phyloP scores from a whole-genome alignment of 1,284 basidiomycete genomes.

The Ceratobasidium sp. region DNA sequence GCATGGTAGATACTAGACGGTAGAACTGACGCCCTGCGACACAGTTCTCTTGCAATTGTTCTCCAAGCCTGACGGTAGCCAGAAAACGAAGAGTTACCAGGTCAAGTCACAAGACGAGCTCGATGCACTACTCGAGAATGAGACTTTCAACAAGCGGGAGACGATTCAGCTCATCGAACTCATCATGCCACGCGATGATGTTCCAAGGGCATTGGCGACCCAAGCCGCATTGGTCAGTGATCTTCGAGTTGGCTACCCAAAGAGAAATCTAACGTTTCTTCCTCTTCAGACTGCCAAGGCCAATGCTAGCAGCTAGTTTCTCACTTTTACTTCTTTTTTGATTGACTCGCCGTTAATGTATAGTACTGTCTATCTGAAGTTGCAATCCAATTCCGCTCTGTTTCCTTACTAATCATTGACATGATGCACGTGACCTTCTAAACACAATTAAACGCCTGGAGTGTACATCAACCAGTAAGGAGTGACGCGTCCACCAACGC shows the following conservation, averaged over 20 bases:
- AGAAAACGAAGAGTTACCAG: constrained; percentile 70
- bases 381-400: too few relatives aligned
- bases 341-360: not conserved
- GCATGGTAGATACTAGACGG: constrained; percentile 52
- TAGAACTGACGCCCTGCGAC: not conserved
- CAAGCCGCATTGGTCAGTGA: constrained; percentile 58
- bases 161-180: constrained; percentile 84
- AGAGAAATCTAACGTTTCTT: not conserved
- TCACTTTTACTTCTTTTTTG: not conserved
- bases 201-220: constrained; percentile 69
- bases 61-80: constrained; percentile 63
- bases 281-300: constrained; percentile 23
- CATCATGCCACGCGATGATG: constrained; percentile 77
- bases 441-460: not conserved
- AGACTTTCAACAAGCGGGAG: constrained; percentile 66
- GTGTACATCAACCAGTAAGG: not conserved
- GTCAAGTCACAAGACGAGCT: constrained; percentile 73
- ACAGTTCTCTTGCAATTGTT: constrained; percentile 41
- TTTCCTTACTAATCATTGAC: not conserved
- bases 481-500: constrained; percentile 27
- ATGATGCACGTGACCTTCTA: constrained; percentile 3
- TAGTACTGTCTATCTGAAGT: not conserved
- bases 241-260: not conserved
- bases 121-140: constrained; percentile 67
- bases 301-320: constrained; percentile 11